Evolutionary conservation across 306 rosid species (phyloP).

Genomic region (Gastrolobium bilobum): DNA sequence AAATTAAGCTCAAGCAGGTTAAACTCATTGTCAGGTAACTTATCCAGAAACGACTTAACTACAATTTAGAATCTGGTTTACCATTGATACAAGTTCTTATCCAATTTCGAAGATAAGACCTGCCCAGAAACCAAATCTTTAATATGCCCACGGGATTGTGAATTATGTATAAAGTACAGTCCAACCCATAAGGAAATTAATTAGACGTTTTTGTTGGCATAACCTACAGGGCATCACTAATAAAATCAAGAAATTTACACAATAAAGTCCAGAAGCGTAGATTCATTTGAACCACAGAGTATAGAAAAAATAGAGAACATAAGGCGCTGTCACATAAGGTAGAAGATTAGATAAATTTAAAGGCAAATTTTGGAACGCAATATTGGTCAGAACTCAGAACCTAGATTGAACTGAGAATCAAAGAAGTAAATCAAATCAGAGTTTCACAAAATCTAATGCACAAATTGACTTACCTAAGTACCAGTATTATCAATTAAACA

Average conservation of each 20-base stretch:
- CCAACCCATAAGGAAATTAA: background rate
- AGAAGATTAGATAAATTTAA: slow-evolving; percentile 11
- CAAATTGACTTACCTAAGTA: background rate
- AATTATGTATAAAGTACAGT: background rate
- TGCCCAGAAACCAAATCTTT: slow-evolving; percentile 32
- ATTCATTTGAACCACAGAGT: background rate
- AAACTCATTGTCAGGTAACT: background rate
- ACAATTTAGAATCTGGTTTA: background rate
- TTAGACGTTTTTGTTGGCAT: background rate
- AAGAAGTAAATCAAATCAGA: slow-evolving; percentile 4
- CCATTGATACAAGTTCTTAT: slow-evolving; percentile 8
- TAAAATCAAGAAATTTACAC: background rate
- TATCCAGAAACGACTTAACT: background rate
- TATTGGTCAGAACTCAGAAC: background rate
- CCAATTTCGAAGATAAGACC: slow-evolving; percentile 15
- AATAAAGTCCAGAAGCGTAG: slow-evolving; percentile 13
- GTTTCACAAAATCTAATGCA: slow-evolving; percentile 20
- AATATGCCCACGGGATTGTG: background rate
- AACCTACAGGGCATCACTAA: slow-evolving; percentile 8
- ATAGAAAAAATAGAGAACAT: background rate
- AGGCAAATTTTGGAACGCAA: background rate
- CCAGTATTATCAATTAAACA: background rate
- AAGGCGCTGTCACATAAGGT: background rate
- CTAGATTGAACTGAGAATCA: slow-evolving; percentile 6
- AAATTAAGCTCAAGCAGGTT: background rate